A percentile compares a stretch with the other conserved stretches of the same genome.
These are phyloP conservation scores for Phaeotremella skinneri DNA, from an alignment of 768 basidiomycete genomes.

Conservation along the genomic window DNA sequence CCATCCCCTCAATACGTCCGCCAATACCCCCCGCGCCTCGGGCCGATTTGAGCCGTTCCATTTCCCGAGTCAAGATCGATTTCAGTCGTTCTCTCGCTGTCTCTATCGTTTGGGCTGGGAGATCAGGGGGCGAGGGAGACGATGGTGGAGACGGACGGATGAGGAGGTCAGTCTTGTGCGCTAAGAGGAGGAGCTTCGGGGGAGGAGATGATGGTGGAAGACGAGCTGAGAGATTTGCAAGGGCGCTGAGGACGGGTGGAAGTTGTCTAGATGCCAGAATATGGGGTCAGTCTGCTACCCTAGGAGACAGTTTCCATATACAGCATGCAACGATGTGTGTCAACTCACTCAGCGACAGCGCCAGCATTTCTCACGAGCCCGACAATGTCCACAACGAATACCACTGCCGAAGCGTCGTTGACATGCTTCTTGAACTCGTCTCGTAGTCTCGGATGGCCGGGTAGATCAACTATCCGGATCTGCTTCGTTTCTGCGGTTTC, in stretches of 20 bases:
- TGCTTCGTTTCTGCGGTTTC: conserved; percentile 11
- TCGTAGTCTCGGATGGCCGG: conserved; percentile 47
- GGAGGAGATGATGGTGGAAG: conserved; percentile 12
- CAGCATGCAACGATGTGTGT: conserved; percentile 7
- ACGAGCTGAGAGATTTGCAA: conserved; percentile 26
- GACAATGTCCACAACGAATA: conserved; percentile 48
- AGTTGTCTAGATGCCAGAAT: conserved; percentile 30
- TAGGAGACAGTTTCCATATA: neutral
- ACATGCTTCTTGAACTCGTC: conserved; percentile 34
- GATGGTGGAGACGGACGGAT: conserved; percentile 26
- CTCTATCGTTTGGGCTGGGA: conserved; percentile 19
- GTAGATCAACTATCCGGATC: conserved; percentile 42
- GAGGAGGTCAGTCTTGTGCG: conserved; percentile 47
- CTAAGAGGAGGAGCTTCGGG: conserved; percentile 41
- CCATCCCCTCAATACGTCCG: conserved; percentile 46
- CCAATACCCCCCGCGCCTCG: conserved; percentile 23
- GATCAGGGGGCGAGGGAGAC: conserved; percentile 24
- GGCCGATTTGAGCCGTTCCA: conserved; percentile 45
- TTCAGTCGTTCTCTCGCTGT: conserved; percentile 36
- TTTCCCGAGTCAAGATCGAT: conserved; percentile 45
- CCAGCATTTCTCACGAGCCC: conserved; percentile 40
- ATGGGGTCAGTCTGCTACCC: neutral
- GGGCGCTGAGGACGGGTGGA: conserved; percentile 34
- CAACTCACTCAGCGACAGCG: conserved; percentile 44
- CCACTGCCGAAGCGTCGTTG: conserved; percentile 30